Conservation (phyloP, 225 moss, liverwort and hornwort genomes). For the Bryum argenteum region DNA sequence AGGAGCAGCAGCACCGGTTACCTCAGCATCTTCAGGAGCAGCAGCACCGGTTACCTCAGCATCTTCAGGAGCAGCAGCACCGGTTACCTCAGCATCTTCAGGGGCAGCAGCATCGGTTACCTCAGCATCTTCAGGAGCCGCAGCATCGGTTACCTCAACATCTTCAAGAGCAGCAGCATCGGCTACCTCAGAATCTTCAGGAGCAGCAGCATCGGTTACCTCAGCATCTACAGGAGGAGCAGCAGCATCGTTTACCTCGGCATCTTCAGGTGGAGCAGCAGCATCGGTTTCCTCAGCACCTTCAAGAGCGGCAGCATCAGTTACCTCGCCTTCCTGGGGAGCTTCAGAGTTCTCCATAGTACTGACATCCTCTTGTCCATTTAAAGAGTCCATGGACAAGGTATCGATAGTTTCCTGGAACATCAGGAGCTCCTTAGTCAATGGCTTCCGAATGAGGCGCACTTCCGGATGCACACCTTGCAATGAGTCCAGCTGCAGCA, state of each 20-base stretch:
- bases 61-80: not conserved
- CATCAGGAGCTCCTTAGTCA: slow-evolving; percentile 42
- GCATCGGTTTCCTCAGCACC: too few species aligned
- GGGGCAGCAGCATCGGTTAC: too few species aligned
- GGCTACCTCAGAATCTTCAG: too few species aligned
- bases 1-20: too few species aligned
- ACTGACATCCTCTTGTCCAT: not conserved
- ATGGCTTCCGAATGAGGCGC: slow-evolving; percentile 36
- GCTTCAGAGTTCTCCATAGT: not conserved
- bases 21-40: not conserved
- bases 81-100: too few species aligned
- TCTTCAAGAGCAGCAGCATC: too few species aligned
- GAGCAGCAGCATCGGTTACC: too few species aligned
- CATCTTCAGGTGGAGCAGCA: not conserved
- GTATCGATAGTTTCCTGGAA: slow-evolving; percentile 46
- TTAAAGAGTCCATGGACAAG: slow-evolving; percentile 4
- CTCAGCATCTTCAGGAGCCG: too few species aligned
- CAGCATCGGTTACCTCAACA: too few species aligned
- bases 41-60: not conserved
- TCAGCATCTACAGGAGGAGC: too few species aligned
- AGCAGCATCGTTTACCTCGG: too few species aligned
- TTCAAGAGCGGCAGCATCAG: not conserved
- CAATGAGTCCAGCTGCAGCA: slow-evolving; percentile 51
- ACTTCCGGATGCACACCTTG: slow-evolving; percentile 53
- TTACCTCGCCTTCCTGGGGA: not conserved